Conservation (phyloP, 768 basidiomycete species). For the Kwoniella newhampshirensis region DNA sequence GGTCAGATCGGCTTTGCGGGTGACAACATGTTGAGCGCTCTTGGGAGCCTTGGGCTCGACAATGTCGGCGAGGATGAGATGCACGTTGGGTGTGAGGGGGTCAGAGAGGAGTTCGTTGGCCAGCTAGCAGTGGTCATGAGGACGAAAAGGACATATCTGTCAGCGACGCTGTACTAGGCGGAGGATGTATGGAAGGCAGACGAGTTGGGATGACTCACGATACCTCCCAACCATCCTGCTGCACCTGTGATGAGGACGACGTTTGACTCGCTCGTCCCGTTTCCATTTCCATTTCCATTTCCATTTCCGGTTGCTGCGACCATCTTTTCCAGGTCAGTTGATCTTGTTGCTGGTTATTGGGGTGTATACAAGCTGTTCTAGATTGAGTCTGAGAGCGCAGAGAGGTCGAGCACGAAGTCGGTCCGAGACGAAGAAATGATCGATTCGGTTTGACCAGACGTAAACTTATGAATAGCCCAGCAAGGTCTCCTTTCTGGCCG, state of each 20-base stretch:
- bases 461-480: no score
- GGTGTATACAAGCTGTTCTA: no score
- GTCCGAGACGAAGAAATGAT: no score
- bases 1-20: conserved; percentile 49
- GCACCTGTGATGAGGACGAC: conserved; percentile 52
- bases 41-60: conserved; percentile 52
- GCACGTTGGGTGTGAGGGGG: conserved; percentile 53
- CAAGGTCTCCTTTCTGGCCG: no score
- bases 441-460: no score
- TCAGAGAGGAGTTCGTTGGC: conserved; percentile 43
- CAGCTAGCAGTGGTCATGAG: conserved; percentile 32
- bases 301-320: conserved; percentile 21
- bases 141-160: background rate
- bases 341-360: background rate
- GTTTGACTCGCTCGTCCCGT: conserved; percentile 26
- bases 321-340: conserved; percentile 18
- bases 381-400: no score
- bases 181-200: background rate
- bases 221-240: conserved; percentile 51
- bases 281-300: conserved; percentile 13
- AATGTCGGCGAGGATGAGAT: conserved; percentile 61
- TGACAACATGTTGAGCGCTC: conserved; percentile 40
- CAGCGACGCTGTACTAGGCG: background rate
- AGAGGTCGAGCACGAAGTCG: no score
- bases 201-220: conserved; percentile 32